phyloP scores from a whole-genome alignment of 2,329 filamentous ascomycete species.

The Fusarium staphyleae region DNA sequence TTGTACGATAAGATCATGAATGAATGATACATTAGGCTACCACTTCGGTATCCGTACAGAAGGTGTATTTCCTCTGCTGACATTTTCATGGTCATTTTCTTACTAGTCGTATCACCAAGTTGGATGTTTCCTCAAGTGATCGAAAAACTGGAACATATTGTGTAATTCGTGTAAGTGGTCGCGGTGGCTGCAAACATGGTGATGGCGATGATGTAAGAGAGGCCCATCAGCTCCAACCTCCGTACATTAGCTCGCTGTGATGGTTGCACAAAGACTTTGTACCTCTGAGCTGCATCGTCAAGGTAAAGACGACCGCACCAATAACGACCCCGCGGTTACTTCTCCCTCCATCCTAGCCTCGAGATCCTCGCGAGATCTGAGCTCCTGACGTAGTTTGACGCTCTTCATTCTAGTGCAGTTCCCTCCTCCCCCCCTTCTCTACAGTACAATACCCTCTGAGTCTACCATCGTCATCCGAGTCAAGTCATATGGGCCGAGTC shows the following conservation, averaged over 20 bases:
- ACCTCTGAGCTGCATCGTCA: conserved; percentile 4
- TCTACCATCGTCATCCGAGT: conserved; percentile 40
- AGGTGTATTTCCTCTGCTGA: conserved; percentile 13
- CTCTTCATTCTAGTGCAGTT: conserved; percentile 11
- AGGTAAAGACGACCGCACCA: background rate
- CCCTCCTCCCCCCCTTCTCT: conserved; percentile 12
- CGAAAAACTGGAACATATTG: conserved; percentile 3
- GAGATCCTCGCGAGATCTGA: conserved; percentile 31
- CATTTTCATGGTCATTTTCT: background rate
- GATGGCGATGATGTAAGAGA: conserved; percentile 36
- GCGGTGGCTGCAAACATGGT: conserved; percentile 25
- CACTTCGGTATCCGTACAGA: conserved; percentile 1
- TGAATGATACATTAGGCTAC: no score
- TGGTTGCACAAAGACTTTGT: conserved; percentile 33
- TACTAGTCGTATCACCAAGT: conserved; percentile 11
- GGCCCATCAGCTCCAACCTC: conserved; percentile 30
- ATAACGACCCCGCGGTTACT: conserved; percentile 10
- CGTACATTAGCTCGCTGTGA: conserved; percentile 25
- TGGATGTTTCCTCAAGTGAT: conserved; percentile 3
- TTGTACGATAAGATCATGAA: no score
- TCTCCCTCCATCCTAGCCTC: conserved; percentile 18
- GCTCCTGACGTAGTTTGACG: conserved; percentile 27
- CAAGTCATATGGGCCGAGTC: conserved; percentile 42
- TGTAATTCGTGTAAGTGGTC: conserved; percentile 24
- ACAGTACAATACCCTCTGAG: conserved; percentile 31